phyloP scores from a whole-genome alignment of 1,284 basidiomycete species.

The Boletus smithii region DNA sequence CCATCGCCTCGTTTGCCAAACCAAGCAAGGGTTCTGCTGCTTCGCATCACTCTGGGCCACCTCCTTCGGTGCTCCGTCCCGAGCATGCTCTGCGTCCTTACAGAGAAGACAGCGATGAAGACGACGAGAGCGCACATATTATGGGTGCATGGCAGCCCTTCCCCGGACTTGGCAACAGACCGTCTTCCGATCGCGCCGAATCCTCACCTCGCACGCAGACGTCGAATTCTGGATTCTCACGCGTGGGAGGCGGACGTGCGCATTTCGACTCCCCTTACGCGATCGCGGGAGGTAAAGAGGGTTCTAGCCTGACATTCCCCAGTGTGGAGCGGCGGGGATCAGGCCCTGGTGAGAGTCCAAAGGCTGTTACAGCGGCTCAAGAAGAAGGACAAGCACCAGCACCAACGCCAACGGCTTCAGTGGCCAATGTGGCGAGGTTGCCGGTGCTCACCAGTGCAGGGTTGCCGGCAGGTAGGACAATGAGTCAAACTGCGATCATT shows the following conservation, averaged over 20 bases:
- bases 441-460: conserved; percentile 37
- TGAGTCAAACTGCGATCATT: conserved; percentile 76
- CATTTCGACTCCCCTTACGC: conserved; percentile 78
- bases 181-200: conserved; percentile 36
- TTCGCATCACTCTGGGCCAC: conserved; percentile 50
- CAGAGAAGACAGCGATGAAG: conserved; percentile 71
- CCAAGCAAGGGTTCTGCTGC: conserved; percentile 25
- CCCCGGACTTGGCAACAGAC: conserved; percentile 49
- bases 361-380: conserved; percentile 15
- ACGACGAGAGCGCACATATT: conserved; percentile 75
- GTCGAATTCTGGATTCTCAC: conserved; percentile 63
- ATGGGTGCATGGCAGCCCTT: conserved; percentile 83
- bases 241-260: conserved; percentile 75
- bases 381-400: conserved; percentile 42
- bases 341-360: conserved; percentile 23
- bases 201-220: conserved; percentile 33
- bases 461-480: conserved; percentile 66
- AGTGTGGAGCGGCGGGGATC: conserved; percentile 49
- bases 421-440: conserved; percentile 43
- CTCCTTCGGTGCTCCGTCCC: conserved; percentile 70
- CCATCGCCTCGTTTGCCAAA: conserved; percentile 30
- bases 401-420: conserved; percentile 54
- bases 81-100: conserved; percentile 76
- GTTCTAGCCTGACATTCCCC: conserved; percentile 62
- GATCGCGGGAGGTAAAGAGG: conserved; percentile 44